A percentile compares a stretch with the other conserved stretches of the same genome.
phyloP scores from a whole-genome alignment of 306 rosid species.

The Cicer yamashitae region DNA sequence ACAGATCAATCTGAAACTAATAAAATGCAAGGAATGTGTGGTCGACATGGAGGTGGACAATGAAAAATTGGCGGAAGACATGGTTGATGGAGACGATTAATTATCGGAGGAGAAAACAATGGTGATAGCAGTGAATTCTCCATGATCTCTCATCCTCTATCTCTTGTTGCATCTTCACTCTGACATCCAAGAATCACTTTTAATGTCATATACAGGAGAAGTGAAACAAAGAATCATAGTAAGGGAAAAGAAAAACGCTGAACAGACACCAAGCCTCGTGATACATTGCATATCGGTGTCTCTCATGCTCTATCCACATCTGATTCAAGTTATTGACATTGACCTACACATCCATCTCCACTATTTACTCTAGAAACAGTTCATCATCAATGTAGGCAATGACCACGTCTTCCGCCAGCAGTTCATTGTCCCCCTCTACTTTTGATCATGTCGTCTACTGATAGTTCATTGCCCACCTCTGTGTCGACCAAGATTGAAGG shows the following conservation, averaged over 20 bases:
- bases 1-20: conserved; percentile 25
- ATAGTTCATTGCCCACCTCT: neutral
- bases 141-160: neutral
- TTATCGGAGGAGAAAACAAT: neutral
- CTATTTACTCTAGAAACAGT: neutral
- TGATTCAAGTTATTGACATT: neutral
- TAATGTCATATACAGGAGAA: neutral
- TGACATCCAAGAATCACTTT: neutral
- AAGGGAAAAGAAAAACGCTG: neutral
- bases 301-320: neutral
- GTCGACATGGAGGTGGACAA: neutral
- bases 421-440: neutral
- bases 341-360: neutral
- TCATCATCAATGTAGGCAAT: neutral
- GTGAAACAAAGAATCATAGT: neutral
- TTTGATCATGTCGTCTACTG: neutral
- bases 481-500: neutral
- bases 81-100: neutral
- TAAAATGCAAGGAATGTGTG: conserved; percentile 29
- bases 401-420: neutral
- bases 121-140: neutral
- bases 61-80: neutral
- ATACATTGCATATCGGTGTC: neutral
- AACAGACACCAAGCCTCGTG: neutral
- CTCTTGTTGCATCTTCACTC: neutral